phyloP scores from a whole-genome alignment of 345 rosid species.

The Moricandia arvensis region DNA sequence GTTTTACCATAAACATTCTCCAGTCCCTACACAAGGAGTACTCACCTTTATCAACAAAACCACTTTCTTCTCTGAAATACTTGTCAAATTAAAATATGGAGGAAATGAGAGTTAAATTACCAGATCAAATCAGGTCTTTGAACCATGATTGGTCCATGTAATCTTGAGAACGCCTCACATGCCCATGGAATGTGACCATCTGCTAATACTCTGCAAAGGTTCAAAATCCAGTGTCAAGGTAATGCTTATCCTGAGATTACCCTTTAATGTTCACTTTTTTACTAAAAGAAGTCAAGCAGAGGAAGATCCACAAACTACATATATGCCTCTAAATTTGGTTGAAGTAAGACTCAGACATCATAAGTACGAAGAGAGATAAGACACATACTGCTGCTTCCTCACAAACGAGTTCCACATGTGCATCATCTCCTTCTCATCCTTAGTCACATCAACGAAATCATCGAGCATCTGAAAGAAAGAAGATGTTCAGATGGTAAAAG shows the following conservation, averaged over 20 bases:
- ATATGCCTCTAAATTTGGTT: constrained; percentile 5
- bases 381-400: constrained; percentile 87
- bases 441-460: constrained; percentile 96
- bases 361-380: constrained; percentile 1
- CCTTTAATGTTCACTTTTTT: constrained; percentile 4
- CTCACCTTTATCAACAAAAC: neutral
- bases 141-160: constrained; percentile 72
- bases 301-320: constrained; percentile 1
- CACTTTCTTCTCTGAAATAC: neutral
- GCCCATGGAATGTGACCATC: constrained; percentile 99
- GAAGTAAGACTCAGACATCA: constrained; percentile 10
- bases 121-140: constrained; percentile 64
- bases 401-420: constrained; percentile 98
- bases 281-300: too few species aligned
- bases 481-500: neutral
- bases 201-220: constrained; percentile 70
- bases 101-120: constrained; percentile 41
- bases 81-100: neutral
- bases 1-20: constrained; percentile 90
- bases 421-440: constrained; percentile 96
- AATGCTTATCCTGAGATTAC: constrained; percentile 3
- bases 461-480: constrained; percentile 84
- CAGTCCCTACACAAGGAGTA: constrained; percentile 66
- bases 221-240: constrained; percentile 13
- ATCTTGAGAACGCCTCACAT: constrained; percentile 85